These are phyloP conservation scores for Microsporum canis DNA, from an alignment of 2,329 filamentous ascomycete species.

Conservation along the genomic window DNA sequence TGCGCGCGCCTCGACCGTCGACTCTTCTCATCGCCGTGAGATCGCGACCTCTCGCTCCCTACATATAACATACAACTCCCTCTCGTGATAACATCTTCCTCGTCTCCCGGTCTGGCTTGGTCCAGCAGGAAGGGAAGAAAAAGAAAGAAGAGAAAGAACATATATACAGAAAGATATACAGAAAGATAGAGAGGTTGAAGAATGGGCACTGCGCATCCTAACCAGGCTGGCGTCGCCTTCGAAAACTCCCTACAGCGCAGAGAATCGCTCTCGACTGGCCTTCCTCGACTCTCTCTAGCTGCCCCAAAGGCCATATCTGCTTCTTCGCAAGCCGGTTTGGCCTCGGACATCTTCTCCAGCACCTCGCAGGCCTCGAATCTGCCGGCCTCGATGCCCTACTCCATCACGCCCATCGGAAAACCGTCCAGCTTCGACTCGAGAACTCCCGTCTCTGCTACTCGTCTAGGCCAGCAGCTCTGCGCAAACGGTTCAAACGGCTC, in stretches of 20 bases:
- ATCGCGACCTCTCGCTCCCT: no score
- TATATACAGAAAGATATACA: neutral
- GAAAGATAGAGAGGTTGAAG: neutral
- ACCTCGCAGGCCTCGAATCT: slow-evolving; percentile 27
- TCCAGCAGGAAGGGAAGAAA: neutral
- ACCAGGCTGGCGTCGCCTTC: slow-evolving; percentile 10
- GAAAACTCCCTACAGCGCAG: slow-evolving; percentile 11
- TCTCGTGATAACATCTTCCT: neutral
- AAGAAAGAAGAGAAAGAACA: neutral
- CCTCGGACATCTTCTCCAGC: slow-evolving; percentile 34
- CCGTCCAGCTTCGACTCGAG: slow-evolving; percentile 23
- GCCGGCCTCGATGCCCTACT: slow-evolving; percentile 26
- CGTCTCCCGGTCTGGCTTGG: neutral
- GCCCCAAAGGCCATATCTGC: slow-evolving; percentile 26
- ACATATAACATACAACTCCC: no score
- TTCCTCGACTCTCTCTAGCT: slow-evolving; percentile 11
- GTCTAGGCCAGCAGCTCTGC: neutral
- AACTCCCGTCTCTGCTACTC: neutral
- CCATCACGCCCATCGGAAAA: slow-evolving; percentile 30
- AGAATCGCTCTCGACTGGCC: slow-evolving; percentile 5
- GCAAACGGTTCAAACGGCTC: neutral
- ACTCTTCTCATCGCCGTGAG: neutral
- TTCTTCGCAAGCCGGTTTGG: slow-evolving; percentile 34
- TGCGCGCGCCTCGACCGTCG: neutral
- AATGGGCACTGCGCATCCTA: slow-evolving; percentile 9